Evolutionary conservation across 1,139 yeast species (phyloP), one percentile per base, ranked within the genome.

Genomic region (Dujonia santamariae): DNA sequence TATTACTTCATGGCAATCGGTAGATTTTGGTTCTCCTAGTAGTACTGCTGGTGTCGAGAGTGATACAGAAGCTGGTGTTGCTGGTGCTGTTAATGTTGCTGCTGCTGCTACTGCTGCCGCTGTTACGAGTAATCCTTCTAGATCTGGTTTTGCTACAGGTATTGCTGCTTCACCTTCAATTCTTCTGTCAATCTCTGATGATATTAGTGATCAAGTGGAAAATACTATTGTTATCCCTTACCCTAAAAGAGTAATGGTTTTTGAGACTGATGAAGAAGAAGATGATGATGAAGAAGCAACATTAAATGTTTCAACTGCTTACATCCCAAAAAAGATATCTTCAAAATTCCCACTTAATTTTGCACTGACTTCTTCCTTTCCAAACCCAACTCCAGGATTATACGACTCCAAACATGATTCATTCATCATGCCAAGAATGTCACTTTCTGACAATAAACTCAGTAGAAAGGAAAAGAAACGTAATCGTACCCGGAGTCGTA

Each of bases 191-290:
- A 30, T 35, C 13, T 34, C 40, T 7, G 29, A 30, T 19, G 35
- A 32, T 9, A 24, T 25, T 11, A 21, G 24, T 4, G 6, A 18
- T 11, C 31, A 23, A 11, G n/a, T 18, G 11, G 36, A 28, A 14
- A 26, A 26, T 16, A 32, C 38, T 7, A 28, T 36, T 7, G 23
- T 36, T 13, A 7, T 36, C 44, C 18, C 38, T 7, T 32, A 36
- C 19, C 38, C 38, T 15, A 36, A 36, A 14, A 40, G 44, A 18
- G 63, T 61, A 3, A 61, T 65, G 67, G 65, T 65, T 11, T 64
- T 66, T 45, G 72, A 67, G 36, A 63, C 69, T 0, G 73, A 66
- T 37, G 71, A 63, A 39, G 73, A 66, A 39, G 67, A 58, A 31
- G 57, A 46, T 17, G 58, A 51, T 7, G 42, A 43, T 14, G 42